Conservation (phyloP, 805 yeast species). For the Nakazawaea peltata region DNA sequence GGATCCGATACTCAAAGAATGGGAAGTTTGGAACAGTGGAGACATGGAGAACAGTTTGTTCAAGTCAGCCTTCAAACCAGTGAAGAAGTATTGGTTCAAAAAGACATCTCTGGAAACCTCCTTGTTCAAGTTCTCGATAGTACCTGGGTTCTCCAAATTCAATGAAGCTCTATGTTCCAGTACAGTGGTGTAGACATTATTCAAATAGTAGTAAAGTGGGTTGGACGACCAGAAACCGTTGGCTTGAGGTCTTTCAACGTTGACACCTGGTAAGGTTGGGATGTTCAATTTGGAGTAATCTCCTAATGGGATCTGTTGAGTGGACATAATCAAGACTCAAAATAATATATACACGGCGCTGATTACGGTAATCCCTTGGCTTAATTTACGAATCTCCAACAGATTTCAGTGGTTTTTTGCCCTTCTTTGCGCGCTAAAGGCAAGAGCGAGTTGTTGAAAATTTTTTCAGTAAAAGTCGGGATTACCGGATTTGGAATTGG, state of each 20-base stretch:
- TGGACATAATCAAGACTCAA: no score
- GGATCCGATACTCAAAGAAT: slow-evolving; percentile 85
- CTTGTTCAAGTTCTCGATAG: slow-evolving; percentile 85
- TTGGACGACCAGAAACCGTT: slow-evolving; percentile 70
- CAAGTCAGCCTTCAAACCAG: slow-evolving; percentile 94
- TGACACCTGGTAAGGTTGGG: slow-evolving; percentile 51
- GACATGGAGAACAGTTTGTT: slow-evolving; percentile 84
- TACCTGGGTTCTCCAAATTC: slow-evolving; percentile 87
- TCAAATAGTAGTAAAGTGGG: slow-evolving; percentile 73
- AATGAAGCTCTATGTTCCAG: slow-evolving; percentile 73
- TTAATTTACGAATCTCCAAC: no score
- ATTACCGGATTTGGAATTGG: background rate
- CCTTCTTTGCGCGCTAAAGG: no score
- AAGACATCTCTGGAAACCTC: slow-evolving; percentile 94
- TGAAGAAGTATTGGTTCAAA: slow-evolving; percentile 80
- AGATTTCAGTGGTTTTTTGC: no score
- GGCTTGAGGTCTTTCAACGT: slow-evolving; percentile 44
- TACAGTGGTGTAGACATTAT: slow-evolving; percentile 66
- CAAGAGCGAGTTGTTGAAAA: background rate
- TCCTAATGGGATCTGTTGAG: slow-evolving; percentile 33
- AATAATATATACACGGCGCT: no score
- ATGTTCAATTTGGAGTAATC: slow-evolving; percentile 51
- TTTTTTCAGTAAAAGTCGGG: no score
- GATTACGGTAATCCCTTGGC: no score
- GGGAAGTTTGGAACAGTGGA: slow-evolving; percentile 96